Evolutionary conservation across 2,329 filamentous ascomycete species (phyloP).

Genomic region (Epichloe hybrida): DNA sequence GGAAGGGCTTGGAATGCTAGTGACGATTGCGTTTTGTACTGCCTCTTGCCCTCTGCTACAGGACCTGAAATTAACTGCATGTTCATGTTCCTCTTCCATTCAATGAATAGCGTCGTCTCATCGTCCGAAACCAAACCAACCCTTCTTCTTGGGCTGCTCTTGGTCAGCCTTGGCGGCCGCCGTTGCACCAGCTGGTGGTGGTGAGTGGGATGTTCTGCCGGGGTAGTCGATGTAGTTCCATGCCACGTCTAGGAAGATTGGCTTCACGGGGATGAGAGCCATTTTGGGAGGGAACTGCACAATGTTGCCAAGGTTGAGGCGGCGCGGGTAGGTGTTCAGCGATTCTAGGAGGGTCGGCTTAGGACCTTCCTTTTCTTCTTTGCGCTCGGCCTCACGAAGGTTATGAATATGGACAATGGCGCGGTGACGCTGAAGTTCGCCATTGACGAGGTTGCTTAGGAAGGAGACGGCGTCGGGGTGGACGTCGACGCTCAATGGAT

Average conservation of each 20-base stretch:
- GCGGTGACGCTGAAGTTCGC: slow-evolving; percentile 66
- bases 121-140: slow-evolving; percentile 65
- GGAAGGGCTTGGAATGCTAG: no score
- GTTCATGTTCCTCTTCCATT: not conserved
- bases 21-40: no score
- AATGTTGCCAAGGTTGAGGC: slow-evolving; percentile 63
- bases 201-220: slow-evolving; percentile 29
- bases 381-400: slow-evolving; percentile 37
- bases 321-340: slow-evolving; percentile 62
- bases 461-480: slow-evolving; percentile 41
- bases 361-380: slow-evolving; percentile 16
- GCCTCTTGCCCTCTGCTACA: no score
- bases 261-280: slow-evolving; percentile 78
- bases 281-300: slow-evolving; percentile 80
- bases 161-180: slow-evolving; percentile 22
- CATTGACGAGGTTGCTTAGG: slow-evolving; percentile 49
- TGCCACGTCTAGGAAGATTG: slow-evolving; percentile 87
- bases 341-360: slow-evolving; percentile 54
- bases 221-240: slow-evolving; percentile 98
- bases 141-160: slow-evolving; percentile 42
- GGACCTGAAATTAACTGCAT: not conserved
- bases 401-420: slow-evolving; percentile 75
- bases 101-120: slow-evolving; percentile 14
- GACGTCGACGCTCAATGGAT: slow-evolving; percentile 55
- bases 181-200: slow-evolving; percentile 8